phyloP scores from a whole-genome alignment of 495 filamentous ascomycete species.

The Hypoxylon intermedium region DNA sequence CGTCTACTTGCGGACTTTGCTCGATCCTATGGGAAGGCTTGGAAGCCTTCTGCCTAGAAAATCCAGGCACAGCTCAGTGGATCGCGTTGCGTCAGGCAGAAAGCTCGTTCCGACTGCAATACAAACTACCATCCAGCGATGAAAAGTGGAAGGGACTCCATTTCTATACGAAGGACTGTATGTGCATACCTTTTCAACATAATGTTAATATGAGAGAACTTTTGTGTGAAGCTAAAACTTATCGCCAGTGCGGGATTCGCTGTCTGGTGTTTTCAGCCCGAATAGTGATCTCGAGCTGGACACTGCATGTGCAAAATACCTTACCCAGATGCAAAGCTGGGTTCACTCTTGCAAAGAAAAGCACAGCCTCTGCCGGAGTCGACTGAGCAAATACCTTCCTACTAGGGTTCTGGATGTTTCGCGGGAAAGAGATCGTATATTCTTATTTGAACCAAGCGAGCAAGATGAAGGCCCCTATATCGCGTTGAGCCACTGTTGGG shows the following conservation, averaged over 20 bases:
- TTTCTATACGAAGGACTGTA: constrained; percentile 25
- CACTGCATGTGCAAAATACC: constrained; percentile 4
- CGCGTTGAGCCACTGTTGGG: constrained; percentile 27
- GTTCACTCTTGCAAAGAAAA: constrained; percentile 12
- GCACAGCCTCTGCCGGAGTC: constrained; percentile 6
- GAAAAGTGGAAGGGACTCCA: constrained; percentile 17
- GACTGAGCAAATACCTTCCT: constrained; percentile 7
- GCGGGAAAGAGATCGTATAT: constrained; percentile 39
- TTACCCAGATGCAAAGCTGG: constrained; percentile 27
- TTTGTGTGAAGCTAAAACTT: background rate
- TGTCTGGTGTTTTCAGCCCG: constrained; percentile 10
- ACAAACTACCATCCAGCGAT: background rate
- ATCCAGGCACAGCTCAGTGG: constrained; percentile 8
- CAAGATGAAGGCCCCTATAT: constrained; percentile 13
- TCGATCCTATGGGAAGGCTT: constrained; percentile 28
- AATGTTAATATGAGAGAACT: background rate
- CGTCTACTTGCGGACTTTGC: constrained; percentile 13
- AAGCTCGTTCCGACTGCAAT: constrained; percentile 13
- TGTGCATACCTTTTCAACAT: background rate
- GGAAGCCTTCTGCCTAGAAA: constrained; percentile 6
- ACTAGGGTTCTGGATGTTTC: constrained; percentile 24
- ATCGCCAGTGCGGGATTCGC: constrained; percentile 3
- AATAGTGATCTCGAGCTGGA: constrained; percentile 10
- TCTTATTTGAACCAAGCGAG: constrained; percentile 3
- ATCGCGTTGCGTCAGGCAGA: constrained; percentile 15